Evolutionary conservation across 2,329 filamentous ascomycete genomes (phyloP), one percentile per base, ranked within the genome.

Genomic region (Hymenoscyphus scutula): DNA sequence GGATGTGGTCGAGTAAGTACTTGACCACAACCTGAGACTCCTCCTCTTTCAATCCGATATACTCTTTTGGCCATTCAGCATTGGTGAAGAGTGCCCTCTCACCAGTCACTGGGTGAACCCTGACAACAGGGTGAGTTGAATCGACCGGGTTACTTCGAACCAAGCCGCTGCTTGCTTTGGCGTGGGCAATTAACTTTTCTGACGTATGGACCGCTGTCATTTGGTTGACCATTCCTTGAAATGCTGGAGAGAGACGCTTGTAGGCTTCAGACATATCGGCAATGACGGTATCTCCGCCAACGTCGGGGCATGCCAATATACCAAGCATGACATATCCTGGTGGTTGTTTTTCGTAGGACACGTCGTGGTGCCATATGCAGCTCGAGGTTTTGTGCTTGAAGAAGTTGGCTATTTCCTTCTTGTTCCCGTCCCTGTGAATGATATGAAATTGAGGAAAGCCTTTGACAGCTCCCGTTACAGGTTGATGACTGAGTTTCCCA

Each of bases 41-140:
- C 0, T 80, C 83, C 63, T 83, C 83, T 68, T 91, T 88, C 0
- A 91, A 74, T 0, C 88, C 89, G 0, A 90, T 82, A 51, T 91
- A 90, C 1, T 84, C 80, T 4, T 82, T 80, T 0, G 87, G 89
- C 80, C 90, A 87, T 5, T 85, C 80, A 5, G 85, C 81, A 73
- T 91, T 91, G 1, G 91, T 87, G 79, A 83, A 91, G 0, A 91
- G 79, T 0, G 86, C 80, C 72, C 89, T 90, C 86, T 89, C 90
- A 0, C 88, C 88, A 0, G 88, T 91, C 0, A 85, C 88, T 0
- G 89, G 89, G 71, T 91, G 88, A 0, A 89, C 84, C 1, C 89
- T 81, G 1, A 91, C 88, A 8, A 91, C 73, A 0, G 88, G 87
- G 72, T 91, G 89, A 7, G 80, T 76, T 5, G 87, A 82, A 74